A percentile compares a stretch with the other conserved stretches of the same genome.
Conservation (phyloP, 2,329 filamentous ascomycete genomes). For the Colletotrichum kahawae region DNA sequence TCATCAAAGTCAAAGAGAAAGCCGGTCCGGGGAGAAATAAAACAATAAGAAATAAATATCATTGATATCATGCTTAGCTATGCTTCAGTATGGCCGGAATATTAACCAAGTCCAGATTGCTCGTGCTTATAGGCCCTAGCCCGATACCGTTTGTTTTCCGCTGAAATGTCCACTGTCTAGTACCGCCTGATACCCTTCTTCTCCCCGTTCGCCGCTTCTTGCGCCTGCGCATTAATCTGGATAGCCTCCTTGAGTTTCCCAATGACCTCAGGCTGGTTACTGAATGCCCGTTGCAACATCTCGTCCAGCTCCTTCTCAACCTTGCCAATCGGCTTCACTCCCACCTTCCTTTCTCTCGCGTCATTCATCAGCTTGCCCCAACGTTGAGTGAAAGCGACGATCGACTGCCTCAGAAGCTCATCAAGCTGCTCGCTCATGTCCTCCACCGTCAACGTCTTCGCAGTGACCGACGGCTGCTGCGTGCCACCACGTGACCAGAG, state of each 20-base stretch:
- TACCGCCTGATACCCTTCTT: constrained; percentile 31
- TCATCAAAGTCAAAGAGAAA: not conserved
- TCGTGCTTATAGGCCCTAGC: too few species aligned
- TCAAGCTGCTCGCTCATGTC: constrained; percentile 71
- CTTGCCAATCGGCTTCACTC: constrained; percentile 55
- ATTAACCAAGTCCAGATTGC: not conserved
- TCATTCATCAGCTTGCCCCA: constrained; percentile 60
- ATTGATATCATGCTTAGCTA: not conserved
- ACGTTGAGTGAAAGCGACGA: constrained; percentile 66
- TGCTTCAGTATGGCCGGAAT: not conserved
- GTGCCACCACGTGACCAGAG: constrained; percentile 44
- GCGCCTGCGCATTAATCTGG: constrained; percentile 59
- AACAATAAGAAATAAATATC: not conserved
- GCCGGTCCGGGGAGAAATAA: not conserved
- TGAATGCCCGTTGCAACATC: constrained; percentile 62
- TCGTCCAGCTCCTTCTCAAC: constrained; percentile 62
- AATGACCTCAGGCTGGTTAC: constrained; percentile 63
- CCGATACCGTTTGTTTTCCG: not conserved
- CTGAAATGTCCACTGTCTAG: not conserved
- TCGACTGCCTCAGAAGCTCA: constrained; percentile 65
- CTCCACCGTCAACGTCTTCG: constrained; percentile 44
- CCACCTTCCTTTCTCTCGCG: constrained; percentile 50
- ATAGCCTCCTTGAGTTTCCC: constrained; percentile 67
- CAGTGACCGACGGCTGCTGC: constrained; percentile 29
- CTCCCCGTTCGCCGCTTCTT: constrained; percentile 46